These are phyloP conservation scores for Colletotrichum sp. DNA, from an alignment of 2,329 filamentous ascomycete genomes.

Conservation along the genomic window DNA sequence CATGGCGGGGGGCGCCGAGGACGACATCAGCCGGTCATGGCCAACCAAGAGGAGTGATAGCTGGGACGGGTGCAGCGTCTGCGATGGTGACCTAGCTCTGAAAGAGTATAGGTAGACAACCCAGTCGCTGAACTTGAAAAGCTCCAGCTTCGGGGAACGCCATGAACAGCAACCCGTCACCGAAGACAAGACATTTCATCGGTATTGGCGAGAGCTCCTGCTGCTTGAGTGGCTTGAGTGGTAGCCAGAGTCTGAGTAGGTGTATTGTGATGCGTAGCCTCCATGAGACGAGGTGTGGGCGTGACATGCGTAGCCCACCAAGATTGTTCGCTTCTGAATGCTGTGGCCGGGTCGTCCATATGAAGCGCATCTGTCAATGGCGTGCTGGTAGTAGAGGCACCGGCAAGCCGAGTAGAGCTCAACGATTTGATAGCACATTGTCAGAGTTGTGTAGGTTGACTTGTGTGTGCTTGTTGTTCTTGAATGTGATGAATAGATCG, in stretches of 20 bases:
- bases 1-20: slow-evolving; percentile 36
- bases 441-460: slow-evolving; percentile 25
- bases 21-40: slow-evolving; percentile 45
- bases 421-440: slow-evolving; percentile 87
- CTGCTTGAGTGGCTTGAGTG: slow-evolving; percentile 52
- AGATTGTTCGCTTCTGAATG: slow-evolving; percentile 76
- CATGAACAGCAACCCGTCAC: slow-evolving; percentile 48
- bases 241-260: slow-evolving; percentile 62
- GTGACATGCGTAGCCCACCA: slow-evolving; percentile 82
- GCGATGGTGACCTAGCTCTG: slow-evolving; percentile 36
- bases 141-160: slow-evolving; percentile 43
- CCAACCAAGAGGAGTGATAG: slow-evolving; percentile 55
- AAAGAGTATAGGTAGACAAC: slow-evolving; percentile 55
- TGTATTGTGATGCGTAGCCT: slow-evolving; percentile 43
- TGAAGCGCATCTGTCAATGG: slow-evolving; percentile 79
- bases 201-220: slow-evolving; percentile 46
- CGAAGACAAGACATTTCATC: slow-evolving; percentile 62
- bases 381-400: slow-evolving; percentile 88
- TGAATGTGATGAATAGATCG: background rate
- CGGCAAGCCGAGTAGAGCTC: slow-evolving; percentile 87
- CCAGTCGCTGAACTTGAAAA: slow-evolving; percentile 52
- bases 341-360: slow-evolving; percentile 77
- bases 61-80: slow-evolving; percentile 48
- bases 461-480: background rate
- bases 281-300: slow-evolving; percentile 49